Evolutionary conservation across 2,329 filamentous ascomycete species (phyloP).

Genomic region (Aspergillus ochraceus): DNA sequence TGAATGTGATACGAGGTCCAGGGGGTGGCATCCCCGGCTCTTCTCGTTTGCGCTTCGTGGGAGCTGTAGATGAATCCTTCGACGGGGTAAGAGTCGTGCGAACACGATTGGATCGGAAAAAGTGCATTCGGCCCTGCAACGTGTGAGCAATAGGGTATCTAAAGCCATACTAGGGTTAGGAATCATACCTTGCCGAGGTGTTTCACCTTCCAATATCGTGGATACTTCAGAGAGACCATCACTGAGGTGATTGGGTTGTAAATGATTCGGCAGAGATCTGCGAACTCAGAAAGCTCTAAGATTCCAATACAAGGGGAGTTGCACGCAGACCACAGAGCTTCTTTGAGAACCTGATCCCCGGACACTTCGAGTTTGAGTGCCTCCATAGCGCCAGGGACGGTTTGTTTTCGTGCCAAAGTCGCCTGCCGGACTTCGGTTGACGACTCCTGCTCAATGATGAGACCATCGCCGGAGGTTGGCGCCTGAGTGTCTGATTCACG

Average conservation of each 20-base stretch:
- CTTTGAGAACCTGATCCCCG: constrained; percentile 50
- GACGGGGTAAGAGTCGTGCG: constrained; percentile 38
- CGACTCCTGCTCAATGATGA: constrained; percentile 61
- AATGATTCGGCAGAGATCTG: constrained; percentile 58
- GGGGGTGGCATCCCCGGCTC: constrained; percentile 36
- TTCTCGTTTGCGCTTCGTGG: constrained; percentile 42
- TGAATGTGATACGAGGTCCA: constrained; percentile 43
- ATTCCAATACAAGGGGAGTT: constrained; percentile 52
- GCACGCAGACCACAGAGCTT: constrained; percentile 58
- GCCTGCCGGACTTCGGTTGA: constrained; percentile 53
- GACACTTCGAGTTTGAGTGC: constrained; percentile 57
- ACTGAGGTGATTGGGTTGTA: constrained; percentile 55
- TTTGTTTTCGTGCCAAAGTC: constrained; percentile 56
- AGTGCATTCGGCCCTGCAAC: constrained; percentile 43
- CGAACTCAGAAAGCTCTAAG: constrained; percentile 56
- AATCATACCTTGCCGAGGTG: constrained; percentile 52
- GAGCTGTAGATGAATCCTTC: constrained; percentile 23
- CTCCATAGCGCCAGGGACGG: constrained; percentile 58
- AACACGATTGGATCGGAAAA: constrained; percentile 39
- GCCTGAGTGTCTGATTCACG: constrained; percentile 39
- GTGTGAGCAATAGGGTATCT: constrained; percentile 1
- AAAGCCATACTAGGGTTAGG: background rate
- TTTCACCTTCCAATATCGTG: constrained; percentile 57
- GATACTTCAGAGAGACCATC: constrained; percentile 53
- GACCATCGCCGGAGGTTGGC: constrained; percentile 36